phyloP scores from a whole-genome alignment of 2,329 filamentous ascomycete genomes.

The Hymenoscyphus infarciens region DNA sequence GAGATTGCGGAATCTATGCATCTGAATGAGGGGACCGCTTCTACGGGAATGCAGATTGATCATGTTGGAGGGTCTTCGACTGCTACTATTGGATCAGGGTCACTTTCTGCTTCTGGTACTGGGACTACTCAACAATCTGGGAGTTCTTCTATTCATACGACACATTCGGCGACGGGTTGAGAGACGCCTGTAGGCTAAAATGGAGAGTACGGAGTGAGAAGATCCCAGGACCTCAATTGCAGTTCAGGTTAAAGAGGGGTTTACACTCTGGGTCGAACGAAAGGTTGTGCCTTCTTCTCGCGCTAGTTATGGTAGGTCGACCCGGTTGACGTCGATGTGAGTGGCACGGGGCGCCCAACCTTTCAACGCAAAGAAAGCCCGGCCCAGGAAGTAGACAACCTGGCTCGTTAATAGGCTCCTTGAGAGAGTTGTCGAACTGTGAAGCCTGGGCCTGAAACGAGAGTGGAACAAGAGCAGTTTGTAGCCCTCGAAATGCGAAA shows the following conservation, averaged over 20 bases:
- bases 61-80: slow-evolving; percentile 19
- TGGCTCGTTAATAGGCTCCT: neutral
- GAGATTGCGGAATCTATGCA: neutral
- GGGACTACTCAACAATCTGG: slow-evolving; percentile 22
- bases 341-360: no score
- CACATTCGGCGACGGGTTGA: slow-evolving; percentile 17
- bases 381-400: neutral
- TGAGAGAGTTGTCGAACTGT: neutral
- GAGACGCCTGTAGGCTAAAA: neutral
- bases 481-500: no score
- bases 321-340: no score
- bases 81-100: slow-evolving; percentile 18
- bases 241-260: no score
- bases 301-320: no score
- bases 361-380: no score
- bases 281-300: no score
- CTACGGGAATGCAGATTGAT: slow-evolving; percentile 14
- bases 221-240: no score
- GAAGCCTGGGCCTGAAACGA: no score
- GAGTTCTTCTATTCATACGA: slow-evolving; percentile 26
- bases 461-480: no score
- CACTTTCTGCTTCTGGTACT: slow-evolving; percentile 13
- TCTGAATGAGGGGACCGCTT: neutral
- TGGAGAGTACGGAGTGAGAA: neutral
- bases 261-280: no score